Percentiles rank a stretch among this genome's conserved stretches.
Evolutionary conservation across 1,284 basidiomycete genomes (phyloP).

Genomic region (Earliella scabrosa): DNA sequence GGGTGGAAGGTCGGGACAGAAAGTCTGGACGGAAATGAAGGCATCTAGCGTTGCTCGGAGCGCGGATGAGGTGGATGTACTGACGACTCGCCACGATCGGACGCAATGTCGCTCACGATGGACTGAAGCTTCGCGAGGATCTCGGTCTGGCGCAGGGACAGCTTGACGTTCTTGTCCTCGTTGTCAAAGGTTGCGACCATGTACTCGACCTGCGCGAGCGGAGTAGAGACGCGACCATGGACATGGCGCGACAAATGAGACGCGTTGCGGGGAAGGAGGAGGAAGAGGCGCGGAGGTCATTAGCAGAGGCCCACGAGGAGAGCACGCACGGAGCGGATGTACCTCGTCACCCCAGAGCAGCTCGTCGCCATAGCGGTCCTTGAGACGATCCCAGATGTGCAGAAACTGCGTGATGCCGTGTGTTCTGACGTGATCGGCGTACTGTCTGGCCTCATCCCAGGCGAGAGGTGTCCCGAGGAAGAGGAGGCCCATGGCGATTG

Average conservation of each 20-base stretch:
- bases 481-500: constrained; percentile 83
- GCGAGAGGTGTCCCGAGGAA: constrained; percentile 92
- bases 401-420: constrained; percentile 98
- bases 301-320: background rate
- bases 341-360: constrained; percentile 99
- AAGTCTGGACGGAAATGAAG: constrained; percentile 47
- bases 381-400: constrained; percentile 90
- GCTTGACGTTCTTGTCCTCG: constrained; percentile 76
- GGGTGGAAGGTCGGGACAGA: constrained; percentile 95
- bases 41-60: constrained; percentile 8
- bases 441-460: constrained; percentile 90
- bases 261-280: background rate
- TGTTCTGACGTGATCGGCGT: constrained; percentile 88
- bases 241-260: background rate
- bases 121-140: constrained; percentile 84
- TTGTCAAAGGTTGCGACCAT: constrained; percentile 93
- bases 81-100: constrained; percentile 63
- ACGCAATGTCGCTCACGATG: constrained; percentile 70
- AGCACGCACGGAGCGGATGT: constrained; percentile 16
- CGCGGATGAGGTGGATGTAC: constrained; percentile 27
- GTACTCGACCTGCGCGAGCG: constrained; percentile 82
- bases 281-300: constrained; percentile 15
- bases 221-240: constrained; percentile 4
- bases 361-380: constrained; percentile 91
- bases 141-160: constrained; percentile 93